phyloP scores from a whole-genome alignment of 225 moss, liverwort and hornwort genomes.

The Pseudisothecium myosuroides region DNA sequence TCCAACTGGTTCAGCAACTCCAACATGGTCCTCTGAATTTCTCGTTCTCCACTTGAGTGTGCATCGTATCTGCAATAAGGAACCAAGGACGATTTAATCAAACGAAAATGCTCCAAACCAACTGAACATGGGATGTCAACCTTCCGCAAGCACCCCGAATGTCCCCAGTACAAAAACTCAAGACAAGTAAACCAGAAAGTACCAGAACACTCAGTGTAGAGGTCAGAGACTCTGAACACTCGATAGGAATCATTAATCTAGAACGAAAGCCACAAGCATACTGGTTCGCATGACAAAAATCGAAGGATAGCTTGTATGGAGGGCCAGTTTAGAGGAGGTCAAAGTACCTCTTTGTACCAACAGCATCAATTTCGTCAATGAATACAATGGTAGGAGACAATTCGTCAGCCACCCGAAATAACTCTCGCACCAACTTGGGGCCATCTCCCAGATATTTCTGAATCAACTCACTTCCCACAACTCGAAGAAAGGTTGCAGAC shows the following conservation, averaged over 20 bases:
- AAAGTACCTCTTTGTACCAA: conserved; percentile 87
- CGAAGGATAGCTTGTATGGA: not conserved
- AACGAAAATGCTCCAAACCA: not conserved
- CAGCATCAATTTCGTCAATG: conserved; percentile 65
- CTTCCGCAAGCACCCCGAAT: not conserved
- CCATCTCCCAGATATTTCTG: conserved; percentile 99
- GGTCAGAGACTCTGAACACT: not conserved
- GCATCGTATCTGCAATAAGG: conserved; percentile 68
- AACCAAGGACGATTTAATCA: not conserved
- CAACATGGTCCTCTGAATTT: conserved; percentile 98
- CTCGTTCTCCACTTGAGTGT: conserved; percentile 93
- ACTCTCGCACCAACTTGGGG: conserved; percentile 87
- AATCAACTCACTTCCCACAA: conserved; percentile 98
- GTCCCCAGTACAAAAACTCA: not conserved
- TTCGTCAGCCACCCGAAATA: conserved; percentile 94
- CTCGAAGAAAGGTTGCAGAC: conserved; percentile 92
- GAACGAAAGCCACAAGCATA: not conserved
- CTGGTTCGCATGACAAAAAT: not conserved
- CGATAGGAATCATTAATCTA: not conserved
- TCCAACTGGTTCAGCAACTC: conserved; percentile 98
- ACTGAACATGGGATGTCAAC: not conserved
- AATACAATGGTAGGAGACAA: conserved; percentile 81
- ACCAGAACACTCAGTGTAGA: not conserved
- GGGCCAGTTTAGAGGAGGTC: not conserved
- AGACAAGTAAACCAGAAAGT: not conserved